phyloP scores from a whole-genome alignment of 2,329 filamentous ascomycete genomes.

The Colletotrichum scovillei region DNA sequence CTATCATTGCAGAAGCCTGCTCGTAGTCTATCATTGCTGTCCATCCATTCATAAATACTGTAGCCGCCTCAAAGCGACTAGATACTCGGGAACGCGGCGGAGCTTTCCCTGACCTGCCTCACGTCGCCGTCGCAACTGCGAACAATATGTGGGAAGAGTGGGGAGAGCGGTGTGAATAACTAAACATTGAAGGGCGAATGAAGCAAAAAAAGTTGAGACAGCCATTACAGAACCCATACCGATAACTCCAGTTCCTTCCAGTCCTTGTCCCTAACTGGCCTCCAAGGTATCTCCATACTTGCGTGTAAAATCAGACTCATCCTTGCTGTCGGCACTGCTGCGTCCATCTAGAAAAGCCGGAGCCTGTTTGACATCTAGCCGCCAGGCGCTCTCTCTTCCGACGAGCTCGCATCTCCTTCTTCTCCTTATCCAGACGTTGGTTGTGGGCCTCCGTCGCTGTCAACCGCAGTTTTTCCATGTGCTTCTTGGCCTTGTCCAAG shows the following conservation, averaged over 20 bases:
- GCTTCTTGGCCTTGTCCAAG: constrained; percentile 53
- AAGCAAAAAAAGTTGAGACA: constrained; percentile 9
- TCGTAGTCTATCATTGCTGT: constrained; percentile 21
- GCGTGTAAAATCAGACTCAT: constrained; percentile 14
- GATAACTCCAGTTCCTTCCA: constrained; percentile 20
- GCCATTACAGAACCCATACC: constrained; percentile 29
- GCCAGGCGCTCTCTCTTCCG: constrained; percentile 41
- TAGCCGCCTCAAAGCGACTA: not conserved
- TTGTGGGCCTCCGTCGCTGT: constrained; percentile 44
- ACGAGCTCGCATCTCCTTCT: constrained; percentile 42
- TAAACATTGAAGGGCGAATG: constrained; percentile 16
- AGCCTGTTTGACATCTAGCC: constrained; percentile 36
- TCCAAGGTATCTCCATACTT: constrained; percentile 32
- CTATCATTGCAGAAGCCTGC: constrained; percentile 29
- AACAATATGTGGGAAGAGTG: constrained; percentile 7
- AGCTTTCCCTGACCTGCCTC: not conserved
- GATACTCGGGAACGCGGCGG: not conserved
- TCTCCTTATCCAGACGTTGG: constrained; percentile 42
- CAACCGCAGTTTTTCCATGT: constrained; percentile 37
- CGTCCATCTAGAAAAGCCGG: constrained; percentile 36
- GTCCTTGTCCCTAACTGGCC: constrained; percentile 6
- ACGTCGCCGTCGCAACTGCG: not conserved
- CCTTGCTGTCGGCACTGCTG: constrained; percentile 35
- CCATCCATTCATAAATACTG: not conserved
- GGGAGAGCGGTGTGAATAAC: constrained; percentile 6